A percentile compares a stretch with the other conserved stretches of the same genome.
phyloP scores from a whole-genome alignment of 352 stramenopile genomes.

The Phytophthora niederhauseri region DNA sequence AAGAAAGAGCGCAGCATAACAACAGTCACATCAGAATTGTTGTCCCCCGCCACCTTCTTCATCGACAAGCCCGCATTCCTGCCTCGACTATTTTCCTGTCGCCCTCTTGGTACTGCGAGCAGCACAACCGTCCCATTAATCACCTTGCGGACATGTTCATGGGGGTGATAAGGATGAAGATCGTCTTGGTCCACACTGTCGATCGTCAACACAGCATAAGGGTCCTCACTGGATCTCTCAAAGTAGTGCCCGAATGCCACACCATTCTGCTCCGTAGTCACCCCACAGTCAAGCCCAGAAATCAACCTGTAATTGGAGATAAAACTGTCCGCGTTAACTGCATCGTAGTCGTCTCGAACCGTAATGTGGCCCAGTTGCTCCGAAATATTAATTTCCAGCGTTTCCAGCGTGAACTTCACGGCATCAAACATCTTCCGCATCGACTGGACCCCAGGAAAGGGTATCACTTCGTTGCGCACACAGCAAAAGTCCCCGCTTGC shows the following conservation, averaged over 20 bases:
- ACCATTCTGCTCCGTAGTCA: constrained; percentile 37
- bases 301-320: constrained; percentile 28
- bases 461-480: constrained; percentile 38
- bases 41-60: background rate
- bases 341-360: constrained; percentile 50
- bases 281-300: constrained; percentile 26
- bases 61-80: background rate
- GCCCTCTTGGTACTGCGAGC: background rate
- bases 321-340: constrained; percentile 26
- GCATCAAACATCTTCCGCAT: constrained; percentile 44
- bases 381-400: constrained; percentile 47
- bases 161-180: constrained; percentile 42
- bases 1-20: constrained; percentile 20
- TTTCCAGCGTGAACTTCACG: constrained; percentile 31
- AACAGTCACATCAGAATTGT: constrained; percentile 20
- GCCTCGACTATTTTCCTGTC: background rate
- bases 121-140: constrained; percentile 23
- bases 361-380: constrained; percentile 47
- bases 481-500: constrained; percentile 33
- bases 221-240: constrained; percentile 6
- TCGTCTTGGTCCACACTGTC: constrained; percentile 49
- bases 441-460: constrained; percentile 37
- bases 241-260: constrained; percentile 39
- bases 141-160: constrained; percentile 32
- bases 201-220: constrained; percentile 28